Conservation (phyloP, 2,329 filamentous ascomycete species). For the Exophiala mesophila region DNA sequence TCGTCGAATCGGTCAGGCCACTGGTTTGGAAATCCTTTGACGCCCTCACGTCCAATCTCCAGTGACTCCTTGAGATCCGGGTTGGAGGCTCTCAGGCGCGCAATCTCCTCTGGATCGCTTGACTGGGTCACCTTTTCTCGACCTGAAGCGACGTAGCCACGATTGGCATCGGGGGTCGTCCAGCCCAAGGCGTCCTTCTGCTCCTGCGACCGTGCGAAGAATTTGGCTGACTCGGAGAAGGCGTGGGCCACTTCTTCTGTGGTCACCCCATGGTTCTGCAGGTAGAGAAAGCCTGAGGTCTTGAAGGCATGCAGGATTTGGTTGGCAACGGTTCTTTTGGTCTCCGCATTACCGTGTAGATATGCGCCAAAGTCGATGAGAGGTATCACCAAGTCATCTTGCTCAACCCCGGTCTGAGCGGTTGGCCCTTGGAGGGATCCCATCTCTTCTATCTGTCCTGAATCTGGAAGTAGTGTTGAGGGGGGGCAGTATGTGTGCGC, state of each 20-base stretch:
- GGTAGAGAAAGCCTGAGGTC: conserved; percentile 82
- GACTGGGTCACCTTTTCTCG: conserved; percentile 66
- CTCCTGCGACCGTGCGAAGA: conserved; percentile 61
- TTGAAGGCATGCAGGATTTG: conserved; percentile 77
- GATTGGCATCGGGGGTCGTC: conserved; percentile 67
- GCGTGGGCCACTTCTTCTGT: conserved; percentile 54
- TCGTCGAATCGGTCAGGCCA: conserved; percentile 61
- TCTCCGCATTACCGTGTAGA: conserved; percentile 55
- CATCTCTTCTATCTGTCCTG: conserved; percentile 23
- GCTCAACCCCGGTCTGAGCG: conserved; percentile 32
- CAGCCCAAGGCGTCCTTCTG: conserved; percentile 65
- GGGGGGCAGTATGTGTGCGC: too few species aligned
- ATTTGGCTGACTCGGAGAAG: conserved; percentile 64
- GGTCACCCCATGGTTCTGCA: conserved; percentile 71
- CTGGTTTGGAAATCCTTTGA: conserved; percentile 64
- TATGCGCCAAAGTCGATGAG: conserved; percentile 75
- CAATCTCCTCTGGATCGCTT: conserved; percentile 53
- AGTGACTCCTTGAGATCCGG: conserved; percentile 55
- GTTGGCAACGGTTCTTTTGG: conserved; percentile 62
- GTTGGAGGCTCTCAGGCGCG: conserved; percentile 50
- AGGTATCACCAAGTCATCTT: conserved; percentile 42
- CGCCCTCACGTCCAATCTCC: conserved; percentile 57
- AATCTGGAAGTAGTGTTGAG: too few species aligned
- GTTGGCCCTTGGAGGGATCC: conserved; percentile 9
- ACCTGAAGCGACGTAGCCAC: conserved; percentile 66